Conservation (phyloP, 768 basidiomycete genomes). For the Hypsizygus marmoreus region DNA sequence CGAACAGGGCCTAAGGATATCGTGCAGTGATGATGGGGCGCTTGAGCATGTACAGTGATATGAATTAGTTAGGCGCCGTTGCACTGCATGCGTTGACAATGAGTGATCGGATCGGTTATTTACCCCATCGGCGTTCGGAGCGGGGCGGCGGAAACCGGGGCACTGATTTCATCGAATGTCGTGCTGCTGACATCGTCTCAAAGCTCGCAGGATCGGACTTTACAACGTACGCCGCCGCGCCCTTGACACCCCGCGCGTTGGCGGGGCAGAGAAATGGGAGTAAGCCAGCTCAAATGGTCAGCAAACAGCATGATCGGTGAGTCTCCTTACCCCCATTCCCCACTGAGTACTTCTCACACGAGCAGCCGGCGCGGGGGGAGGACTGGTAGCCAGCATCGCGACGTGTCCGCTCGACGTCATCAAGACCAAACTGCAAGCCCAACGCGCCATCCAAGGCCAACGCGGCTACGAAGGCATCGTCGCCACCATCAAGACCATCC, state of each 20-base stretch:
- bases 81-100: too few relatives aligned
- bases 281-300: conserved; percentile 62
- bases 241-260: conserved; percentile 48
- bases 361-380: conserved; percentile 92
- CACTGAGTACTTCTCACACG: conserved; percentile 7
- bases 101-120: too few relatives aligned
- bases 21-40: too few relatives aligned
- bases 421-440: conserved; percentile 98
- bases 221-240: conserved; percentile 15
- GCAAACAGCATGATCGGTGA: conserved; percentile 83
- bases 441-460: conserved; percentile 68
- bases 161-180: too few relatives aligned
- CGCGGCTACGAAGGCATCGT: conserved; percentile 75
- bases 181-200: too few relatives aligned
- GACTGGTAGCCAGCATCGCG: conserved; percentile 87
- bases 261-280: conserved; percentile 72
- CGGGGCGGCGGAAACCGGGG: too few relatives aligned
- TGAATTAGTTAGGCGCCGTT: too few relatives aligned
- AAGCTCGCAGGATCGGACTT: too few relatives aligned
- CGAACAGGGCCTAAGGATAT: too few relatives aligned
- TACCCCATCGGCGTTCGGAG: too few relatives aligned
- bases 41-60: too few relatives aligned
- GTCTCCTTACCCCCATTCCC: conserved; percentile 22
- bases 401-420: conserved; percentile 98
- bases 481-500: conserved; percentile 45